Percentiles rank a stretch among this genome's conserved stretches.
These are phyloP conservation scores for Zygosaccharomyces kombuchaensis DNA, from an alignment of 805 yeast genomes.

Conservation along the genomic window DNA sequence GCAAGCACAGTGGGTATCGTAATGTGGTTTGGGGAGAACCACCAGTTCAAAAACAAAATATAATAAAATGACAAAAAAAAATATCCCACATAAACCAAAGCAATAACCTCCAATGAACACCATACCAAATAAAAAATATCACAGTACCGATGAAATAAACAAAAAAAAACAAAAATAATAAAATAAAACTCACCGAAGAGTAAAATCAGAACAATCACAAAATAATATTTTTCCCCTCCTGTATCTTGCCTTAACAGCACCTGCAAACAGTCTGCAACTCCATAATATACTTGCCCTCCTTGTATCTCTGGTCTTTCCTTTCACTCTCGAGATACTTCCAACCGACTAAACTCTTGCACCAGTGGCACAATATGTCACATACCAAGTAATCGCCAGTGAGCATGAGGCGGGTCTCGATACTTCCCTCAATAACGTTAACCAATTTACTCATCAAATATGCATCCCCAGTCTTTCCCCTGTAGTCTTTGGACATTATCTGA, in stretches of 20 bases:
- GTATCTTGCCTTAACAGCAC: constrained; percentile 12
- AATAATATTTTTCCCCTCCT: background rate
- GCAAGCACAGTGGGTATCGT: background rate
- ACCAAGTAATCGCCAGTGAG: constrained; percentile 56
- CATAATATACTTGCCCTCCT: constrained; percentile 57
- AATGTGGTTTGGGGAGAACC: background rate
- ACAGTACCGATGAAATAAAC: constrained; percentile 3
- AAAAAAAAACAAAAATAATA: constrained; percentile 2
- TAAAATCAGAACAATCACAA: constrained; percentile 3
- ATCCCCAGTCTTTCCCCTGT: constrained; percentile 53
- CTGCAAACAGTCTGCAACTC: constrained; percentile 37
- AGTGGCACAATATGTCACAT: constrained; percentile 52
- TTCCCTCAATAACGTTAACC: constrained; percentile 41
- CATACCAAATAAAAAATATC: background rate
- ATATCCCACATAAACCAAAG: background rate
- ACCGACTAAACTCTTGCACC: constrained; percentile 51
- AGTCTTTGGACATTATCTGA: constrained; percentile 39
- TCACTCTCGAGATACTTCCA: constrained; percentile 59
- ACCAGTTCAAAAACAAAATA: background rate
- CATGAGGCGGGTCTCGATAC: constrained; percentile 45
- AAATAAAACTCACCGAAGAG: constrained; percentile 6
- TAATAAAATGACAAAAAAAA: background rate
- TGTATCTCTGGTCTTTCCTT: constrained; percentile 45
- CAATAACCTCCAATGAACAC: background rate
- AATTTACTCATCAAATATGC: constrained; percentile 52